These are phyloP conservation scores for Cymbopogon flexuosus DNA, from an alignment of 202 grass and related monocot species.

Conservation along the genomic window DNA sequence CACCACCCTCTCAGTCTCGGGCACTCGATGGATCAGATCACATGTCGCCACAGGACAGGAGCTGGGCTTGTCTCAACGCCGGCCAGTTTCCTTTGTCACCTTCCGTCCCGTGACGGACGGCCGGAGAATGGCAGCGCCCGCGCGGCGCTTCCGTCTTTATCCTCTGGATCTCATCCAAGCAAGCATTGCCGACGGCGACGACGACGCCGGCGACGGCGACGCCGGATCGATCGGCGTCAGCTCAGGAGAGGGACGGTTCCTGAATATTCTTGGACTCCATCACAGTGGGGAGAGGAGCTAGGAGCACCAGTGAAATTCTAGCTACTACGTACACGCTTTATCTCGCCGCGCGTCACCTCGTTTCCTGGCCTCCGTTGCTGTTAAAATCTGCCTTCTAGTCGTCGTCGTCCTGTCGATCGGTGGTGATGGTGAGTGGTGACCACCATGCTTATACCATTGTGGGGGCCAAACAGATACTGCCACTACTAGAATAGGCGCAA, in stretches of 20 bases:
- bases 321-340: neutral
- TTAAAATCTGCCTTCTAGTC: neutral
- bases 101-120: constrained; percentile 24
- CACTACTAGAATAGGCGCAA: neutral
- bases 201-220: too few relatives aligned
- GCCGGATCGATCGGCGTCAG: neutral
- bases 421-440: neutral
- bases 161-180: neutral
- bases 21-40: neutral
- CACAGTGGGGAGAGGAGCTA: neutral
- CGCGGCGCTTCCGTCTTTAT: neutral
- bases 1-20: neutral
- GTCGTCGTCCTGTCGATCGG: neutral
- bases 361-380: neutral
- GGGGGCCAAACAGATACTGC: neutral
- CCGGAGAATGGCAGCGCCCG: too few relatives aligned
- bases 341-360: neutral
- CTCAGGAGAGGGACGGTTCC: neutral
- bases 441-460: neutral
- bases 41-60: constrained; percentile 21
- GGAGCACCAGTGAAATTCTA: neutral
- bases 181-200: neutral
- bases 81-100: constrained; percentile 13
- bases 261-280: constrained; percentile 15
- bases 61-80: neutral